These are phyloP conservation scores for Tolypocladium sp. DNA, from an alignment of 2,329 filamentous ascomycete genomes.

Conservation along the genomic window DNA sequence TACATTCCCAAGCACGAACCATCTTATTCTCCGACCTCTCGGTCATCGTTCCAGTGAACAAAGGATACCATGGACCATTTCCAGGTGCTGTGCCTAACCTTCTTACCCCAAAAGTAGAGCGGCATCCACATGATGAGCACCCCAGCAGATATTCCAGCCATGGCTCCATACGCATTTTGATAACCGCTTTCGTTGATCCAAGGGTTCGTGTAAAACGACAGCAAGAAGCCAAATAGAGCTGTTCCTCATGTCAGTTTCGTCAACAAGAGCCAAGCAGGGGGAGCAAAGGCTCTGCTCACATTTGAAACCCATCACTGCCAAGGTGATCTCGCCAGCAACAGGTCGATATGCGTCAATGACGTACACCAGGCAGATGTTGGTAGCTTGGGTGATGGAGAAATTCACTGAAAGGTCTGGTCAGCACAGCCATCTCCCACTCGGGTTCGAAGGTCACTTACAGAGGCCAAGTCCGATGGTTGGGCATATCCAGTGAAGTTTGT, in stretches of 20 bases:
- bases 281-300: constrained; percentile 19
- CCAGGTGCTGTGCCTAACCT: constrained; percentile 36
- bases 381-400: constrained; percentile 46
- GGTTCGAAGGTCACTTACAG: constrained; percentile 23
- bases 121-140: constrained; percentile 39
- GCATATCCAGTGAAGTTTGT: constrained; percentile 43
- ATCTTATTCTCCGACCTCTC: constrained; percentile 43
- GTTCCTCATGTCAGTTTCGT: not conserved
- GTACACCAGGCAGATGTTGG: constrained; percentile 47
- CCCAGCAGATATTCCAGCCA: constrained; percentile 43
- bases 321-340: constrained; percentile 44
- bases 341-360: constrained; percentile 49
- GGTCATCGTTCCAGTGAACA: constrained; percentile 41
- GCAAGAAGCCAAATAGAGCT: constrained; percentile 47
- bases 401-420: constrained; percentile 28
- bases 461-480: constrained; percentile 45
- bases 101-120: constrained; percentile 42
- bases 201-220: constrained; percentile 52
- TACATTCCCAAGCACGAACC: not conserved
- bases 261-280: not conserved
- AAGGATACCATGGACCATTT: constrained; percentile 36
- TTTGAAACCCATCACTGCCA: constrained; percentile 47
- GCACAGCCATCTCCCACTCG: not conserved
- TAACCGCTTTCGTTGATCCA: constrained; percentile 45
- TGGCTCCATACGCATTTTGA: constrained; percentile 40